These are phyloP conservation scores for Alternaria dauci DNA, from an alignment of 2,329 filamentous ascomycete species.

Conservation along the genomic window DNA sequence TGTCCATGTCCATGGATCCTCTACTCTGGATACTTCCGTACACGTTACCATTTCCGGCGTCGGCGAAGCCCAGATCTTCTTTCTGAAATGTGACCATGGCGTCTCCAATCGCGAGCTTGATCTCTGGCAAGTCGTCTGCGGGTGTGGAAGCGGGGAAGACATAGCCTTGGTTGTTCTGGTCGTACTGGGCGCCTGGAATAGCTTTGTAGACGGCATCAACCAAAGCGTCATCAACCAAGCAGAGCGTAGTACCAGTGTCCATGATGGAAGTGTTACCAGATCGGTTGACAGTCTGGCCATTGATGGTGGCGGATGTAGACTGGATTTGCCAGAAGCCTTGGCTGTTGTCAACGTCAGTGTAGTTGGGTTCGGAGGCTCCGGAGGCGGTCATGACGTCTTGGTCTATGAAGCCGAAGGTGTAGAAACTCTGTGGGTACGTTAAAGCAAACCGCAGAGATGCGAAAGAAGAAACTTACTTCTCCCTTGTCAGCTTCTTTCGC, in stretches of 20 bases:
- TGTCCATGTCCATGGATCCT: slow-evolving; percentile 33
- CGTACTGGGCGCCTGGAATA: slow-evolving; percentile 61
- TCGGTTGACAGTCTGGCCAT: slow-evolving; percentile 44
- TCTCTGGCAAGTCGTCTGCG: slow-evolving; percentile 20
- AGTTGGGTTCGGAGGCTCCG: slow-evolving; percentile 64
- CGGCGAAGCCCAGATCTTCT: slow-evolving; percentile 37
- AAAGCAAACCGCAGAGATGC: neutral
- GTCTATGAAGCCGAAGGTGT: slow-evolving; percentile 65
- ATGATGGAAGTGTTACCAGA: slow-evolving; percentile 57
- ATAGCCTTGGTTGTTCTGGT: slow-evolving; percentile 61
- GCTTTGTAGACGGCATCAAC: slow-evolving; percentile 67
- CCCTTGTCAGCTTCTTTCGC: slow-evolving; percentile 29
- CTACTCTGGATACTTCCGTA: slow-evolving; percentile 36
- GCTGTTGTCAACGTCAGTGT: slow-evolving; percentile 62
- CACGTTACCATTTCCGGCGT: slow-evolving; percentile 30
- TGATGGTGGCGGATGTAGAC: slow-evolving; percentile 61
- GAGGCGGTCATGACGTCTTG: slow-evolving; percentile 49
- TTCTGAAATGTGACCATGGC: slow-evolving; percentile 31
- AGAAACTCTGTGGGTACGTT: slow-evolving; percentile 21
- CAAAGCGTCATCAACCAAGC: slow-evolving; percentile 64
- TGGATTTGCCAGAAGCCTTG: slow-evolving; percentile 71
- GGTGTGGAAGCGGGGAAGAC: slow-evolving; percentile 56
- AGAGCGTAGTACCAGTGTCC: slow-evolving; percentile 74
- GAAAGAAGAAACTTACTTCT: neutral
- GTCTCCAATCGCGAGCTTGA: slow-evolving; percentile 34